These are phyloP conservation scores for Posidonia oceanica DNA, from an alignment of 116 monocot genomes.

Conservation along the genomic window DNA sequence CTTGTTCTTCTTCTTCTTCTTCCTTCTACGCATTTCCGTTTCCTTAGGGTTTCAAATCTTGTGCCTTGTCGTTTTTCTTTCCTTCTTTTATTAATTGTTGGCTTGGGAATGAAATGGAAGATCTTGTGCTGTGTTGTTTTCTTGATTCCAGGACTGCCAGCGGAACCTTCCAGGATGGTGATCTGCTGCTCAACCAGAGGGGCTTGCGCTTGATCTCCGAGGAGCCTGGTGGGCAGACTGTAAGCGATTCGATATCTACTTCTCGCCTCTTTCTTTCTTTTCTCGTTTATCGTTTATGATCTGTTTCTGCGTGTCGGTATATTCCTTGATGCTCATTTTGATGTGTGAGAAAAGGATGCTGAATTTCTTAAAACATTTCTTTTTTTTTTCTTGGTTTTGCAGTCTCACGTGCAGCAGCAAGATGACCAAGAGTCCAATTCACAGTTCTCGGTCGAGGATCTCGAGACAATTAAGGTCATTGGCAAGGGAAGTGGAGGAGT, in stretches of 20 bases:
- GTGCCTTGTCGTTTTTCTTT: no score
- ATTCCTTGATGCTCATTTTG: background rate
- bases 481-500: conserved; percentile 98
- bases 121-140: no score
- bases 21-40: no score
- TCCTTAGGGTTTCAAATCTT: no score
- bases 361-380: background rate
- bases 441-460: conserved; percentile 61
- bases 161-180: conserved; percentile 91
- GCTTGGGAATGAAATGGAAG: no score
- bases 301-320: background rate
- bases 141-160: conserved; percentile 69
- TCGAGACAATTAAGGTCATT: conserved; percentile 90
- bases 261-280: background rate
- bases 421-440: conserved; percentile 46
- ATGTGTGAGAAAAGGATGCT: background rate
- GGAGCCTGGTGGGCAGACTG: conserved; percentile 23
- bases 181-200: conserved; percentile 68
- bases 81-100: no score
- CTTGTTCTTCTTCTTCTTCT: no score
- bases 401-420: conserved; percentile 17
- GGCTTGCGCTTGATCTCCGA: conserved; percentile 62
- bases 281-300: background rate
- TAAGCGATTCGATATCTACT: background rate
- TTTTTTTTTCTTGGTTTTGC: conserved; percentile 1